Percentiles rank a stretch among this genome's conserved stretches.
phyloP scores from a whole-genome alignment of 2,329 filamentous ascomycete genomes.

The Phialophora verrucosa region DNA sequence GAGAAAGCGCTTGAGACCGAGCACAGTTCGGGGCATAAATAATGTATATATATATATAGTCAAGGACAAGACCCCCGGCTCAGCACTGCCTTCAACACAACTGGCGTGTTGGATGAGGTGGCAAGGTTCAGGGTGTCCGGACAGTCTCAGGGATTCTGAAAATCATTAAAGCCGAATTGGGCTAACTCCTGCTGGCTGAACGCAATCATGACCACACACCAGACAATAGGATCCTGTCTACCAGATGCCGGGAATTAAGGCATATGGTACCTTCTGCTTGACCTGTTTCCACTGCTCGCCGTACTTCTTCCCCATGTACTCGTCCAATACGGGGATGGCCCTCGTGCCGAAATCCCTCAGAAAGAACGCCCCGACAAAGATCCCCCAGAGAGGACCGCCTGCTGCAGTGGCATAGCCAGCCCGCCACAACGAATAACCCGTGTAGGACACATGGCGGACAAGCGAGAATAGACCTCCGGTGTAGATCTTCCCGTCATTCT shows the following conservation, averaged over 20 bases:
- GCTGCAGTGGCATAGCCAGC: conserved; percentile 55
- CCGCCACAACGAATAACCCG: conserved; percentile 59
- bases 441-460: conserved; percentile 62
- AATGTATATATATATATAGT: no score
- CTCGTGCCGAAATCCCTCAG: conserved; percentile 54
- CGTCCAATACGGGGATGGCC: conserved; percentile 56
- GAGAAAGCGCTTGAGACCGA: no score
- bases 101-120: no score
- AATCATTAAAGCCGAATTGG: background rate
- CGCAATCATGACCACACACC: background rate
- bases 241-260: conserved; percentile 47
- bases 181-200: conserved; percentile 1
- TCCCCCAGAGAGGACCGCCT: conserved; percentile 50
- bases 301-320: conserved; percentile 51
- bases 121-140: background rate
- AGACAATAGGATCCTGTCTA: conserved; percentile 15
- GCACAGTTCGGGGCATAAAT: no score
- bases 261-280: conserved; percentile 48
- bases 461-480: conserved; percentile 56
- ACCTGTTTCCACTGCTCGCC: conserved; percentile 48
- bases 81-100: background rate
- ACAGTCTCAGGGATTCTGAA: background rate
- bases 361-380: conserved; percentile 48
- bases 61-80: background rate
- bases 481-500: conserved; percentile 60